Conservation (phyloP, 164 flowering plant species). For the Akebia trifoliata region DNA sequence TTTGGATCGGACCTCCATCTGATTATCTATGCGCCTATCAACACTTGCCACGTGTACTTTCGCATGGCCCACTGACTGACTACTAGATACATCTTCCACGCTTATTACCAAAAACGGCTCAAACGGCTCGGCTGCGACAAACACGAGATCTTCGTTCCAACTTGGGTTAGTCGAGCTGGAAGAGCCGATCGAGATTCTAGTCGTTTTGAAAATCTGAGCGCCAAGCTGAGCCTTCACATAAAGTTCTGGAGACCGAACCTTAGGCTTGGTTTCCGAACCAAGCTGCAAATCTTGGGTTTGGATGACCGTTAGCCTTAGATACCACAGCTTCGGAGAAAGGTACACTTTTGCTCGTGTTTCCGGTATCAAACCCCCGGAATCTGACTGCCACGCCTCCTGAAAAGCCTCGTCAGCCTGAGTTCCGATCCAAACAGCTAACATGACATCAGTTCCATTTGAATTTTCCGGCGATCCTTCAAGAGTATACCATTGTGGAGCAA, state of each 20-base stretch:
- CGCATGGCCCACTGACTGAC: conserved; percentile 49
- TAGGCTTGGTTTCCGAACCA: conserved; percentile 44
- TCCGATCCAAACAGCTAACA: conserved; percentile 94
- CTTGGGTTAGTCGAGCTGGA: conserved; percentile 47
- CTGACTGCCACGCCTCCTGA: conserved; percentile 97
- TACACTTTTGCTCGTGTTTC: conserved; percentile 92
- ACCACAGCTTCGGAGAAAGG: conserved; percentile 97
- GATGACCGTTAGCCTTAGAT: conserved; percentile 89
- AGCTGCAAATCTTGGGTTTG: conserved; percentile 90
- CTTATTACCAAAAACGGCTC: conserved; percentile 69
- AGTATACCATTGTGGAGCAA: conserved; percentile 96
- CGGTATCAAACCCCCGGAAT: conserved; percentile 77
- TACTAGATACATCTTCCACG: conserved; percentile 59
- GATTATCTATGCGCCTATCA: conserved; percentile 59
- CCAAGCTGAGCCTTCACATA: conserved; percentile 88
- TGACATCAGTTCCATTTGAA: conserved; percentile 52
- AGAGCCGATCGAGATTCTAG: conserved; percentile 33
- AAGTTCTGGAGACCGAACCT: conserved; percentile 46
- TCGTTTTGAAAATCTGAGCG: conserved; percentile 72
- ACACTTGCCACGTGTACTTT: conserved; percentile 57
- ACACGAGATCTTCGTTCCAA: conserved; percentile 89
- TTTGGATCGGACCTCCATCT: conserved; percentile 47
- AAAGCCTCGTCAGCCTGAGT: conserved; percentile 96
- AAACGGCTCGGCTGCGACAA: conserved; percentile 95
- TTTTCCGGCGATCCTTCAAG: conserved; percentile 55